Evolutionary conservation across 2,329 filamentous ascomycete species (phyloP).

Genomic region (Hymenoscyphus fraxineus): DNA sequence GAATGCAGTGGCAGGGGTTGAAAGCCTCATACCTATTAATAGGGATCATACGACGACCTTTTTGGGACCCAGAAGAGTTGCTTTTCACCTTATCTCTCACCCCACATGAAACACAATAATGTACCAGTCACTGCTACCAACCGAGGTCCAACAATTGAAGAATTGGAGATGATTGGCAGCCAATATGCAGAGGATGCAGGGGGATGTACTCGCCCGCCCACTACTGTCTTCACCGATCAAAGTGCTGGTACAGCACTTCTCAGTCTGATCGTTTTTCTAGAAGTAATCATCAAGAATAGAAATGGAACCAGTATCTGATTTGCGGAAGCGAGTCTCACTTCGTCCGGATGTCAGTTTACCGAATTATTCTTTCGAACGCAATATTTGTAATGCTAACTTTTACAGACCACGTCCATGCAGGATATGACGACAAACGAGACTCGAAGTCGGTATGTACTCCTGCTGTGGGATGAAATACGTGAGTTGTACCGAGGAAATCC

Average conservation of each 20-base stretch:
- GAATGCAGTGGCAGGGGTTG: background rate
- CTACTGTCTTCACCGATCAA: background rate
- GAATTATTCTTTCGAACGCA: background rate
- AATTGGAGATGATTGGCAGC: background rate
- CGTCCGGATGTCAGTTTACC: background rate
- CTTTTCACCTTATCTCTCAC: background rate
- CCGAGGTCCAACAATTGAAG: background rate
- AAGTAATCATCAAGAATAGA: background rate
- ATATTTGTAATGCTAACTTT: background rate
- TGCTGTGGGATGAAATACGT: conserved; percentile 4
- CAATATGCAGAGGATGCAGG: background rate
- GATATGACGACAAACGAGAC: background rate
- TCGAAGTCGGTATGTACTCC: background rate
- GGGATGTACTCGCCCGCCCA: background rate
- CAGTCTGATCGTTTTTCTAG: too few relatives aligned
- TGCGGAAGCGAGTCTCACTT: background rate
- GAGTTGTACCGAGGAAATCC: background rate
- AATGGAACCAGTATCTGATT: background rate
- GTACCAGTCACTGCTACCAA: background rate
- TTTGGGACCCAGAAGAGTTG: background rate
- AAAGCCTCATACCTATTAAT: background rate
- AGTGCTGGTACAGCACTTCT: background rate
- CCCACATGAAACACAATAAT: background rate
- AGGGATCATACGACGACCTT: background rate
- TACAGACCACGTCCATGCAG: background rate